Evolutionary conservation across 805 yeast genomes (phyloP), one percentile per base, ranked within the genome.

Genomic region (Ogataea angusta): DNA sequence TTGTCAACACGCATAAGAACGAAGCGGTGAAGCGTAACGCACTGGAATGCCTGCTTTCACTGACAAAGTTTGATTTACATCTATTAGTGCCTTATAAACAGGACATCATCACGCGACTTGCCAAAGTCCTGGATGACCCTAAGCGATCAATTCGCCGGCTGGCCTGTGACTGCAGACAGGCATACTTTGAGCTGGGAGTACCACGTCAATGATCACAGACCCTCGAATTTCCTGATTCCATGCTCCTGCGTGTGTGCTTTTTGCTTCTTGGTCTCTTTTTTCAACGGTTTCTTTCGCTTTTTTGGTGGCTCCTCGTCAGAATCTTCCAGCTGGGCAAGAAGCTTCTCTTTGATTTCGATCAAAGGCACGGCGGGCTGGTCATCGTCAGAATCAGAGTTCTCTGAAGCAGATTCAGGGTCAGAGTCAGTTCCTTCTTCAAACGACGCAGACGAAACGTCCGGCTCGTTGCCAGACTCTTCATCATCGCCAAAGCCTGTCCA

Each of bases 151-250:
- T 91, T 2, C 75, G 99, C 56, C 82, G 79, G 57, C 70, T 77
- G 37, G 84, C 91, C 6, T 80, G 85, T 38, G 88, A 84, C 51
- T 78, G 91, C 40, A 76, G 96, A 55, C 97, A 91, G 57, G 66
- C 72, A 0, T 82, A 77, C 53, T 86, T 67, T 59, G 95, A 85
- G 49, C 49, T 72, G 40, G 66, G 62, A 1, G 59, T 57, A 36
- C 48, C 54, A 45, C 35, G 30, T 49, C 45, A 16, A 47, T 33
- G 18, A 29, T 42, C 22, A 80, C 37, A 80, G 60, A 42, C 72
- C 89, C 7, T 80, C 88, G 53, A 83, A 83, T 49, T 66, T 76
- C 30, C 73, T 67, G 38, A 82, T 81, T 0, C 87, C 87, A 48
- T 80, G 85, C 41, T 76, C 81, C 38, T 74, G 78, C 23, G 68